Conservation (phyloP, 495 filamentous ascomycete genomes). For the Podospora tetraspora region DNA sequence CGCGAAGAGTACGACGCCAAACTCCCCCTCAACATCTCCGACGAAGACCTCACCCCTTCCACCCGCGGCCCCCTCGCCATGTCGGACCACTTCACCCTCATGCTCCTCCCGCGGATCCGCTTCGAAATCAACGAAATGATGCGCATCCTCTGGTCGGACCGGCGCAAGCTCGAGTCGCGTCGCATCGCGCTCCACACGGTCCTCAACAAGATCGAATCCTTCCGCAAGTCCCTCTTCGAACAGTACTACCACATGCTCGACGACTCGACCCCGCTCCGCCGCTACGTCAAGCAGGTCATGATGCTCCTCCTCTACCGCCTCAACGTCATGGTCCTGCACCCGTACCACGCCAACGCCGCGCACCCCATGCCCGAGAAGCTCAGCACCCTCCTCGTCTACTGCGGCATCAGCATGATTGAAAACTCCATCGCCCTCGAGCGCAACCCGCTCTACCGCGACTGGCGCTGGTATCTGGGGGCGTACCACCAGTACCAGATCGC, state of each 20-base stretch:
- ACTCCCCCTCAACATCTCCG: slow-evolving; percentile 62
- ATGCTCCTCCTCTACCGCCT: slow-evolving; percentile 55
- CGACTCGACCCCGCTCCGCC: slow-evolving; percentile 52
- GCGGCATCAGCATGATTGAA: slow-evolving; percentile 52
- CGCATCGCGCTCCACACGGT: slow-evolving; percentile 53
- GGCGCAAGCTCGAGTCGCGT: slow-evolving; percentile 54
- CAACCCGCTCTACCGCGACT: slow-evolving; percentile 44
- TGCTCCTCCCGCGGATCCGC: slow-evolving; percentile 58
- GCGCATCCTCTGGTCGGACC: slow-evolving; percentile 58
- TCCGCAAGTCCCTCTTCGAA: slow-evolving; percentile 51
- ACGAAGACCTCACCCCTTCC: slow-evolving; percentile 47
- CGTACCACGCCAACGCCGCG: slow-evolving; percentile 54
- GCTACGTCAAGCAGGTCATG: slow-evolving; percentile 55
- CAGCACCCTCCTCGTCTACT: slow-evolving; percentile 44
- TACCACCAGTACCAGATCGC: slow-evolving; percentile 53
- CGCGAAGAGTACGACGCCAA: slow-evolving; percentile 66
- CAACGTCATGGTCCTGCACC: slow-evolving; percentile 60
- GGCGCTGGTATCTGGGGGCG: slow-evolving; percentile 54
- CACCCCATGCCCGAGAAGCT: slow-evolving; percentile 46
- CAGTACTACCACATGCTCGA: slow-evolving; percentile 57
- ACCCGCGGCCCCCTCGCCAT: slow-evolving; percentile 35
- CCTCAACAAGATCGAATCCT: slow-evolving; percentile 57
- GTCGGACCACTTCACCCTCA: slow-evolving; percentile 58
- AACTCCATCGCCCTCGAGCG: slow-evolving; percentile 56
- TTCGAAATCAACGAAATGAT: slow-evolving; percentile 72